These are phyloP conservation scores for Penicillium sp. DNA, from an alignment of 2,329 filamentous ascomycete species.

Conservation along the genomic window DNA sequence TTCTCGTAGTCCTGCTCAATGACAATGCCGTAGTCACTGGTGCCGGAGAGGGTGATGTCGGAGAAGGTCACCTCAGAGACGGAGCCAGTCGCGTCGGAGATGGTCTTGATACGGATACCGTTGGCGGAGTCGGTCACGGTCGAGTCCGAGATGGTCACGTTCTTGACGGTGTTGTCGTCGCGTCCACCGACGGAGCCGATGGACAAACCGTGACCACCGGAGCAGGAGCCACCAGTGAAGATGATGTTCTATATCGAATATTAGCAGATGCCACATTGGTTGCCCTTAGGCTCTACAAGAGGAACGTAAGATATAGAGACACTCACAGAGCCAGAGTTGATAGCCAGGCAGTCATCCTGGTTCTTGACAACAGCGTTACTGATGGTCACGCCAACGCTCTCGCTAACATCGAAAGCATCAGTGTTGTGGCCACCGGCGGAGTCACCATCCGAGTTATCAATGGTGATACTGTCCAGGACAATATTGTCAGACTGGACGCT, in stretches of 20 bases:
- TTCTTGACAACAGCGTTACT: constrained; percentile 53
- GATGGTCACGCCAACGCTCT: constrained; percentile 52
- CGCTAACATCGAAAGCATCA: constrained; percentile 42
- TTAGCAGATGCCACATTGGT: background rate
- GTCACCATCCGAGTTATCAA: constrained; percentile 59
- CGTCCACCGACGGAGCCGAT: constrained; percentile 61
- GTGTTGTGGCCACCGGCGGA: constrained; percentile 51
- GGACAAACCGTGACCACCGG: constrained; percentile 50
- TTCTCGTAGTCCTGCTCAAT: constrained; percentile 60
- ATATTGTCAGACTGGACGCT: constrained; percentile 50
- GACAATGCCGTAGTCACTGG: constrained; percentile 55
- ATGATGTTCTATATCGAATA: constrained; percentile 22
- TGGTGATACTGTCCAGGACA: constrained; percentile 51
- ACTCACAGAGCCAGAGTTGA: constrained; percentile 54
- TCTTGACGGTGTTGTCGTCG: constrained; percentile 53
- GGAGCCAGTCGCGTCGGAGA: constrained; percentile 51
- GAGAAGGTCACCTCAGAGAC: constrained; percentile 55
- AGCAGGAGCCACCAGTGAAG: constrained; percentile 31
- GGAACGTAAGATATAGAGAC: background rate
- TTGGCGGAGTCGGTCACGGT: constrained; percentile 23
- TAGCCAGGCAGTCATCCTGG: constrained; percentile 60
- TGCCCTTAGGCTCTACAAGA: background rate
- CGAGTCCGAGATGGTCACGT: constrained; percentile 52
- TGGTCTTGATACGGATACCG: constrained; percentile 60
- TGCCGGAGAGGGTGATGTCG: constrained; percentile 51